Evolutionary conservation across 805 yeast genomes (phyloP).

Genomic region (Candida dajiaensis): DNA sequence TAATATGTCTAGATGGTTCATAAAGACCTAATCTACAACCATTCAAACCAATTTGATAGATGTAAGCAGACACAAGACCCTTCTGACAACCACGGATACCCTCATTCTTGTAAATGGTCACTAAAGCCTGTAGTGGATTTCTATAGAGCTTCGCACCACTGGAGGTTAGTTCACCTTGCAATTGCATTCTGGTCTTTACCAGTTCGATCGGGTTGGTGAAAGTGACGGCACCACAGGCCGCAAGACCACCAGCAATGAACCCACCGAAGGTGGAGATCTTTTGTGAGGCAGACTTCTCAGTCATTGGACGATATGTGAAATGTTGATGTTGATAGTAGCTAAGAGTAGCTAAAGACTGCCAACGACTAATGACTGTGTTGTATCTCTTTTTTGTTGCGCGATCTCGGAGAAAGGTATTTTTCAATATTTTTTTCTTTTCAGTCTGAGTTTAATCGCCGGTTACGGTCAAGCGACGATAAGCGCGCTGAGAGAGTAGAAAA

Average conservation of each 20-base stretch:
- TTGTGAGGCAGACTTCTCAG: slow-evolving; percentile 41
- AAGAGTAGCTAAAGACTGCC: too few relatives aligned
- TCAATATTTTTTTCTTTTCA: too few relatives aligned
- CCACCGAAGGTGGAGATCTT: slow-evolving; percentile 67
- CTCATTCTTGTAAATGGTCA: slow-evolving; percentile 66
- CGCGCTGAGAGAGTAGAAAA: too few relatives aligned
- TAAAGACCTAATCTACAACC: slow-evolving; percentile 94
- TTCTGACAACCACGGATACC: slow-evolving; percentile 86
- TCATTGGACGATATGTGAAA: slow-evolving; percentile 1
- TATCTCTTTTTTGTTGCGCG: neutral
- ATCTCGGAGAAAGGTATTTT: too few relatives aligned
- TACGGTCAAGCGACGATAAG: neutral
- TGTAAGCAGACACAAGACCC: slow-evolving; percentile 83
- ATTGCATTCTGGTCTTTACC: slow-evolving; percentile 92
- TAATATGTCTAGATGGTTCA: slow-evolving; percentile 69
- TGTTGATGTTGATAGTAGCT: too few relatives aligned
- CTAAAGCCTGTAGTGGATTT: slow-evolving; percentile 82
- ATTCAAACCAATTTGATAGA: slow-evolving; percentile 85
- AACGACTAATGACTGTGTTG: neutral
- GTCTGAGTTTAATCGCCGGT: neutral
- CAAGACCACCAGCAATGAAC: slow-evolving; percentile 84
- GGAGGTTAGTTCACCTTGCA: slow-evolving; percentile 80
- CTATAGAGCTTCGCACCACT: slow-evolving; percentile 54
- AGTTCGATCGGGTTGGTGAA: slow-evolving; percentile 94
- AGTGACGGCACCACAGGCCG: slow-evolving; percentile 97